Base-by-base conservation (phyloP, 495 filamentous ascomycete species). In the Astrothelium macrocarpum region DNA sequence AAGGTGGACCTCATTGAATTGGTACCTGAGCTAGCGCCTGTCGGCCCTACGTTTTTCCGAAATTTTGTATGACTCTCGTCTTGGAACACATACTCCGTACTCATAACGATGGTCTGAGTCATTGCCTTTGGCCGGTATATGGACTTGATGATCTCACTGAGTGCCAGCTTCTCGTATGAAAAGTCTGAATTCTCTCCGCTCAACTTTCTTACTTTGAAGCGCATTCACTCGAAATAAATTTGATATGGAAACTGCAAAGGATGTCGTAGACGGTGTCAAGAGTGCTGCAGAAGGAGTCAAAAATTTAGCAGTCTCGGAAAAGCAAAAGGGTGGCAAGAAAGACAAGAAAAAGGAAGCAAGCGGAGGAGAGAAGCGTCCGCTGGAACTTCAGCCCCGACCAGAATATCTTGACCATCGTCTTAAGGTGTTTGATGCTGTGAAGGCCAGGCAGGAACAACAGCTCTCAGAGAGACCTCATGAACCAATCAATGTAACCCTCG, bases 391-490 rank as follows among this genome's bases (percentile, higher is more conserved):
- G 43, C 82, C 84, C n/a, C 79, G 85, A 32, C 88, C 93, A 25
- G 81, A 85, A n/a, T 95, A 88, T 74, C 81, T 97, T 66, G 77
- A 90, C 67, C 82, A 92, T 69, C 87, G 94, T 32, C 88, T 97
- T 70, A 78, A 85, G 31, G 76, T 98, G 7, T 98, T 97, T 77
- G 87, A 97, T 66, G 84, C 86, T 68, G 77, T 97, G 29, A 96
- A 91, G 82, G 85, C 87, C 65, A 80, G 89, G 73, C 83, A 88
- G 70, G 85, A 95, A 60, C 85, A 86, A 20, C 87, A 94, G 59
- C 72, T 88, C 59, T 81, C 85, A 18, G 56, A 70, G 67, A 86
- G 83, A 72, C 83, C 86, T 23, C 83, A 81, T 59, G 82, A 89
- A 62, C 75, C 81, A 28, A 90, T 90, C 73, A 80, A 78, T 32